phyloP scores from a whole-genome alignment of 495 filamentous ascomycete genomes.

The Neurospora sp. region DNA sequence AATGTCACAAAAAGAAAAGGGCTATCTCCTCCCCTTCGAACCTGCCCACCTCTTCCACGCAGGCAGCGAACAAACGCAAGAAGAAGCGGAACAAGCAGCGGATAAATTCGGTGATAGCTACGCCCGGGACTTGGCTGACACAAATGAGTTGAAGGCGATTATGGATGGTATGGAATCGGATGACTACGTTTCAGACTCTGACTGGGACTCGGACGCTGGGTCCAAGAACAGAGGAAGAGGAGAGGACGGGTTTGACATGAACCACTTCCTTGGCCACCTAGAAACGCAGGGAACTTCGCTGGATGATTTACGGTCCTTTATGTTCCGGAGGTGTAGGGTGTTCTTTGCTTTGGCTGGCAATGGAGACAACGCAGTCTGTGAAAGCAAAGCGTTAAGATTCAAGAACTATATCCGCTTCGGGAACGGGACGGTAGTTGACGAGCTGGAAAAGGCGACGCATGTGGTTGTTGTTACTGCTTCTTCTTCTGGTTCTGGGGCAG shows the following conservation, averaged over 20 bases:
- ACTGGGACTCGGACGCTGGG: neutral
- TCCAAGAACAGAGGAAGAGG: neutral
- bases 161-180: conserved; percentile 33
- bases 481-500: conserved; percentile 1
- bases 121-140: conserved; percentile 49
- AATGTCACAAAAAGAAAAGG: conserved; percentile 48
- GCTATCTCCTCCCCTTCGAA: conserved; percentile 38
- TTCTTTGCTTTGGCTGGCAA: conserved; percentile 32
- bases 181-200: neutral
- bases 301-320: conserved; percentile 43
- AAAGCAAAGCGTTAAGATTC: conserved; percentile 17
- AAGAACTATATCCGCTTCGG: conserved; percentile 52
- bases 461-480: conserved; percentile 38
- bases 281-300: conserved; percentile 43
- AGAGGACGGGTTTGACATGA: conserved; percentile 18
- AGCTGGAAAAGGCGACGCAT: conserved; percentile 51
- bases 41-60: conserved; percentile 45
- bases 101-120: conserved; percentile 83
- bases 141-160: conserved; percentile 54
- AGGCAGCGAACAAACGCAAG: conserved; percentile 18
- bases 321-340: conserved; percentile 55
- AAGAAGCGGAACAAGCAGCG: conserved; percentile 36
- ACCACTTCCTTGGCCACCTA: conserved; percentile 42
- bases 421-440: conserved; percentile 41
- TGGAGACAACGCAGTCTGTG: neutral